Percentiles rank a stretch among this genome's conserved stretches.
Conservation (phyloP, 148 eudicot species). For the Cornus florida region DNA sequence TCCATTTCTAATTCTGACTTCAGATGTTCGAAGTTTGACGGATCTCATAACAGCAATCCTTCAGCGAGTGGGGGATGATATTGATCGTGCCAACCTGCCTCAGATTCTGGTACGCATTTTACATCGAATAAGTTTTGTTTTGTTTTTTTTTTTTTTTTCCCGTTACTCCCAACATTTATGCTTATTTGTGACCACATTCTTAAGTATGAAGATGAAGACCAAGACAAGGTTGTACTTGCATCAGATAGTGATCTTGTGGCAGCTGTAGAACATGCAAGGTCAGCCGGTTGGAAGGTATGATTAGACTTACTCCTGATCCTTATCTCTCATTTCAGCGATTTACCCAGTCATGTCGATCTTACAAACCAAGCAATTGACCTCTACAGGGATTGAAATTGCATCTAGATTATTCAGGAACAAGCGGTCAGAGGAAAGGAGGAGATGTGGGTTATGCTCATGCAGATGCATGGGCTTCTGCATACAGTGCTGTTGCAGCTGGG, state of each 20-base stretch:
- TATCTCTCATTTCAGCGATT: neutral
- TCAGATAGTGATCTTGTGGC: conserved; percentile 89
- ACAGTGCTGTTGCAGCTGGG: conserved; percentile 91
- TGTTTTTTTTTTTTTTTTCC: neutral
- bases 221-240: conserved; percentile 82
- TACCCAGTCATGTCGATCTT: conserved; percentile 4
- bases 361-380: neutral
- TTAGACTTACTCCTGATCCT: neutral
- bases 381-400: conserved; percentile 78
- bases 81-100: conserved; percentile 75
- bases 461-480: conserved; percentile 85
- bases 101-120: conserved; percentile 62
- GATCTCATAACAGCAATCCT: conserved; percentile 81
- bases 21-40: conserved; percentile 73
- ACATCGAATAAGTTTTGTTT: neutral
- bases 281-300: conserved; percentile 88
- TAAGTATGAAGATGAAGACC: conserved; percentile 97
- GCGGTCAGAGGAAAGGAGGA: conserved; percentile 40
- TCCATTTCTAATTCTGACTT: conserved; percentile 14
- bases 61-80: conserved; percentile 89
- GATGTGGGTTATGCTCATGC: conserved; percentile 60
- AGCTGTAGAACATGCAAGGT: conserved; percentile 91
- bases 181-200: conserved; percentile 17
- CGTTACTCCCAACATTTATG: conserved; percentile 13
- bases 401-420: conserved; percentile 56